Evolutionary conservation across 2,329 filamentous ascomycete species (phyloP).

Genomic region (Furcasterigmium furcatum): DNA sequence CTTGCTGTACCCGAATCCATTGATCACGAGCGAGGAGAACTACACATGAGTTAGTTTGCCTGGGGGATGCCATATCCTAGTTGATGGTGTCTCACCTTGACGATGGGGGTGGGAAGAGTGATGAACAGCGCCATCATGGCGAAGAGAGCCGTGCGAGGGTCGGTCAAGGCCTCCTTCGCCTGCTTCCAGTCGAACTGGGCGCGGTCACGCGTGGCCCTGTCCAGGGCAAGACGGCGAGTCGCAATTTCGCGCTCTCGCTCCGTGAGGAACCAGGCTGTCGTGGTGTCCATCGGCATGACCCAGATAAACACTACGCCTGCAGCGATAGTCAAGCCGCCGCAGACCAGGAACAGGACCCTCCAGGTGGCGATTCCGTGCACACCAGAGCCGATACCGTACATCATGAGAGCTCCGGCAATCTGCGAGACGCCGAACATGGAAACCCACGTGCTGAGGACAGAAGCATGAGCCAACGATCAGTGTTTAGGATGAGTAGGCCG

Average conservation of each 20-base stretch:
- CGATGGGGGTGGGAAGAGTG: slow-evolving; percentile 14
- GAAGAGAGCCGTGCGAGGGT: slow-evolving; percentile 10
- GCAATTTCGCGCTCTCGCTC: slow-evolving; percentile 5
- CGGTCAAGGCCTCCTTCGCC: slow-evolving; percentile 13
- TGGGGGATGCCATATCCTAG: not conserved
- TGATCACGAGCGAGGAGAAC: slow-evolving; percentile 11
- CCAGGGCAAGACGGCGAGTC: slow-evolving; percentile 12
- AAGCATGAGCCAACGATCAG: no score
- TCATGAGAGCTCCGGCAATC: slow-evolving; percentile 20
- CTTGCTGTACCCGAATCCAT: slow-evolving; percentile 9
- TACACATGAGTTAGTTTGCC: not conserved
- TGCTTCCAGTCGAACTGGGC: slow-evolving; percentile 13
- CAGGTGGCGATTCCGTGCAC: slow-evolving; percentile 11
- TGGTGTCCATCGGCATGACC: slow-evolving; percentile 6
- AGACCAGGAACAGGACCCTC: slow-evolving; percentile 16
- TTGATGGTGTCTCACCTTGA: slow-evolving; percentile 7
- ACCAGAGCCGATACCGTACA: slow-evolving; percentile 19
- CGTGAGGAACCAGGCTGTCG: slow-evolving; percentile 6
- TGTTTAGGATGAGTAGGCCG: slow-evolving; percentile 12
- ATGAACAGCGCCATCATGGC: slow-evolving; percentile 16
- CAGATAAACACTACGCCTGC: slow-evolving; percentile 4
- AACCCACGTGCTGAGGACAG: slow-evolving; percentile 16
- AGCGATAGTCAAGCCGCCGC: slow-evolving; percentile 7
- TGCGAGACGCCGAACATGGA: slow-evolving; percentile 22
- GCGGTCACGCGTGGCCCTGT: slow-evolving; percentile 11